Percentiles rank a stretch among this genome's conserved stretches.
These are phyloP conservation scores for Wickerhamiella occidentalis DNA, from an alignment of 805 yeast species.

Conservation along the genomic window DNA sequence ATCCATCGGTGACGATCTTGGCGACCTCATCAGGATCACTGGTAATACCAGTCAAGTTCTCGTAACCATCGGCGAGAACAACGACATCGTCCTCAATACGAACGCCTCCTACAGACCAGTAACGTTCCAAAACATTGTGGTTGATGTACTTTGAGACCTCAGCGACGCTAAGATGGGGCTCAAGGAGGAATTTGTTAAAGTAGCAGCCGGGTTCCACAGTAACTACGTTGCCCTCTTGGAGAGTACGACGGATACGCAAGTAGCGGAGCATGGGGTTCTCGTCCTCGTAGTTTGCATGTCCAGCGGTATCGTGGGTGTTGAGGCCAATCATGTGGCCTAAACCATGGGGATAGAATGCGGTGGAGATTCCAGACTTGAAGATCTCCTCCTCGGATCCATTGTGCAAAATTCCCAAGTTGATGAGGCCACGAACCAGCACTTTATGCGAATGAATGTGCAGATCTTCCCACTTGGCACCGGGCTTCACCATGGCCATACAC, in stretches of 20 bases:
- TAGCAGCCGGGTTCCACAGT: slow-evolving; percentile 95
- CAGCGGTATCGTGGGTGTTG: slow-evolving; percentile 96
- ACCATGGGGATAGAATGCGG: slow-evolving; percentile 88
- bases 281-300: slow-evolving; percentile 74
- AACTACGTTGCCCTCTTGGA: slow-evolving; percentile 68
- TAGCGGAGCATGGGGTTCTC: slow-evolving; percentile 63
- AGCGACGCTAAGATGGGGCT: slow-evolving; percentile 35
- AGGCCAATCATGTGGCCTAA: slow-evolving; percentile 86
- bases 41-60: slow-evolving; percentile 71
- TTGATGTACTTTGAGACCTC: slow-evolving; percentile 48
- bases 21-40: slow-evolving; percentile 77
- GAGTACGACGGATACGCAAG: slow-evolving; percentile 65
- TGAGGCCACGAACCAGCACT: slow-evolving; percentile 57
- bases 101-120: slow-evolving; percentile 91
- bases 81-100: slow-evolving; percentile 89
- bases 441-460: slow-evolving; percentile 70
- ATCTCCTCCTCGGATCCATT: slow-evolving; percentile 49
- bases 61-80: slow-evolving; percentile 64
- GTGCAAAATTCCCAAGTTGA: slow-evolving; percentile 64
- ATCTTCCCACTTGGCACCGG: slow-evolving; percentile 79
- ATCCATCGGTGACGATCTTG: slow-evolving; percentile 59
- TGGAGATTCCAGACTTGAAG: slow-evolving; percentile 55
- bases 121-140: slow-evolving; percentile 53
- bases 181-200: slow-evolving; percentile 71
- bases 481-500: slow-evolving; percentile 60